Base-by-base conservation (phyloP, 1,139 yeast genomes). In the Protomyces inouyei region DNA sequence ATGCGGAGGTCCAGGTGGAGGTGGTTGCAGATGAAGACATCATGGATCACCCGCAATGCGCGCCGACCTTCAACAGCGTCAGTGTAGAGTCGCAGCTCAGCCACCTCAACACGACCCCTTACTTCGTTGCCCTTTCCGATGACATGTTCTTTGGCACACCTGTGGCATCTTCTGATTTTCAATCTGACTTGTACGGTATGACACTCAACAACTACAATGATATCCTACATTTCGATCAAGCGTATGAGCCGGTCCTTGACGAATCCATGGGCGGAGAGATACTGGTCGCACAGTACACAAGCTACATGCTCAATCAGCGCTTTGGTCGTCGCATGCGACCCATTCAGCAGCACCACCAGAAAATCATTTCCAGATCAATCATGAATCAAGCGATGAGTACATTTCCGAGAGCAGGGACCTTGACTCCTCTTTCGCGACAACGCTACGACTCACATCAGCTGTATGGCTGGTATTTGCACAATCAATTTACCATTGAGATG, bases 111-210 rank as follows among this genome's bases (percentile, higher is more conserved):
- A 21, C 23, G 8, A 38, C 48, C 16, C 28, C 18, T n/a, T 23
- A 23, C 25, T 18, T 54, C 16, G 36, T 54, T 16, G 51, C 48
- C 2, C 18, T 38, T 18, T 54, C 57, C 6, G 57, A 54, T 40
- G 57, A 54, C 36, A 54, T 54, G 57, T 36, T 54, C 28, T 40
- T 54, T 40, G 57, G 57, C 48, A 9, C 18, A 16, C n/a, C 38
- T 18, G 36, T 54, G 18, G 9, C 51, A 14, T 12, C 51, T 25
- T 16, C 48, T 8, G 57, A 54, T 21, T 54, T 54, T 38, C 12
- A 12, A 12, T 37, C 48, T 16, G 45, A 40, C 12, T 21, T 54
- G 16, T 54, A 18, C 16, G 57, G 57, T 16, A 54, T 54, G 57
- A 16, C 23, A 8, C 8, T 54, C 35, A 16, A 40, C 51, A 14